phyloP scores from a whole-genome alignment of 129 eudicot species.

The Escallonia herrerae region DNA sequence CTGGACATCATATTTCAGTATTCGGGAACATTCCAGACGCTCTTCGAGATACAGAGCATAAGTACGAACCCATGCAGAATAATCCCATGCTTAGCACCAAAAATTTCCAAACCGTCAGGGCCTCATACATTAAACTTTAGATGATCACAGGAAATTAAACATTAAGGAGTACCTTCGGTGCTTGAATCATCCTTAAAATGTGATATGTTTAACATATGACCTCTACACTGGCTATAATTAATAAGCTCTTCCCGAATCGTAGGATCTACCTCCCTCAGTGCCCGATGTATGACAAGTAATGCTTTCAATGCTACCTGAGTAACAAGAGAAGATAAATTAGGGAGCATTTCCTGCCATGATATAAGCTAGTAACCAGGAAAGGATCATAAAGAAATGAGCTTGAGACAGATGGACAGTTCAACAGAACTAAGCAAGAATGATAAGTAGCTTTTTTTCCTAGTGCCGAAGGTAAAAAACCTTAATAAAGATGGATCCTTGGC shows the following conservation, averaged over 20 bases:
- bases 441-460: no score
- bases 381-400: neutral
- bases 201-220: constrained; percentile 54
- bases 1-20: constrained; percentile 58
- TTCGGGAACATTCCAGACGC: constrained; percentile 55
- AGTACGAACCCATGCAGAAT: constrained; percentile 64
- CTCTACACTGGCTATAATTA: constrained; percentile 36
- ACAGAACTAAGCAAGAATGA: neutral
- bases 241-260: constrained; percentile 57
- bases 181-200: constrained; percentile 75
- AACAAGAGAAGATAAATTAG: neutral
- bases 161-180: constrained; percentile 45
- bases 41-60: constrained; percentile 71
- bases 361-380: neutral
- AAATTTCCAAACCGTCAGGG: constrained; percentile 12
- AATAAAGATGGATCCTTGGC: no score
- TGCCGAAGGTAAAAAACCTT: no score
- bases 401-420: neutral
- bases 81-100: constrained; percentile 63
- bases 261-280: constrained; percentile 65
- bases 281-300: constrained; percentile 70
- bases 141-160: neutral
- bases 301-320: constrained; percentile 74
- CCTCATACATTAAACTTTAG: constrained; percentile 4
- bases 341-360: neutral